Percentiles rank a stretch among this genome's conserved stretches.
phyloP scores from a whole-genome alignment of 2,329 filamentous ascomycete species.

The Scedosporium minutisporum region DNA sequence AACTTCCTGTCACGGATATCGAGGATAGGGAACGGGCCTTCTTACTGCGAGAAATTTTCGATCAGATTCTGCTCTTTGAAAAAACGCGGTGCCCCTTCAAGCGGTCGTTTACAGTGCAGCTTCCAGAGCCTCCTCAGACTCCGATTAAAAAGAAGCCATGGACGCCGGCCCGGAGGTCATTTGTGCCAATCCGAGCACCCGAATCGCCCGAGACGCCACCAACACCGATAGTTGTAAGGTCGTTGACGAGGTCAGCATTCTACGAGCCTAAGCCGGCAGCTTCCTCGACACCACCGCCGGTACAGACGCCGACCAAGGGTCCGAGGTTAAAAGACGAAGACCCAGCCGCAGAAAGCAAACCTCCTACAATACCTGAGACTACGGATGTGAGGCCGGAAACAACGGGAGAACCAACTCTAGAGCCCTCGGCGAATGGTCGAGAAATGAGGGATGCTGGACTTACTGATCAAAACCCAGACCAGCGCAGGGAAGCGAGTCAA shows the following conservation, averaged over 20 bases:
- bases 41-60: constrained; percentile 59
- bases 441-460: not conserved
- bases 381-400: not conserved
- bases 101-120: constrained; percentile 62
- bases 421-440: not conserved
- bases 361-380: not conserved
- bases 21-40: constrained; percentile 45
- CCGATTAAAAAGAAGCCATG: constrained; percentile 60
- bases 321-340: not conserved
- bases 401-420: not conserved
- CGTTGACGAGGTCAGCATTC: not conserved
- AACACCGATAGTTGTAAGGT: not conserved
- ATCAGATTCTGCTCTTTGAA: constrained; percentile 72
- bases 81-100: constrained; percentile 81
- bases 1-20: constrained; percentile 55
- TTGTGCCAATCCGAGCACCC: not conserved
- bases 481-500: not conserved
- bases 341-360: not conserved
- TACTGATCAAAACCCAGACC: not conserved
- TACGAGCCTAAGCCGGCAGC: not conserved
- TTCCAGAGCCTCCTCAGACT: constrained; percentile 58
- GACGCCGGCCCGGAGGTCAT: constrained; percentile 16
- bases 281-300: not conserved
- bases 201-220: not conserved
- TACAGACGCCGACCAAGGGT: not conserved